These are phyloP conservation scores for Aspergillus hiratsukae DNA, from an alignment of 2,329 filamentous ascomycete genomes.

Conservation along the genomic window DNA sequence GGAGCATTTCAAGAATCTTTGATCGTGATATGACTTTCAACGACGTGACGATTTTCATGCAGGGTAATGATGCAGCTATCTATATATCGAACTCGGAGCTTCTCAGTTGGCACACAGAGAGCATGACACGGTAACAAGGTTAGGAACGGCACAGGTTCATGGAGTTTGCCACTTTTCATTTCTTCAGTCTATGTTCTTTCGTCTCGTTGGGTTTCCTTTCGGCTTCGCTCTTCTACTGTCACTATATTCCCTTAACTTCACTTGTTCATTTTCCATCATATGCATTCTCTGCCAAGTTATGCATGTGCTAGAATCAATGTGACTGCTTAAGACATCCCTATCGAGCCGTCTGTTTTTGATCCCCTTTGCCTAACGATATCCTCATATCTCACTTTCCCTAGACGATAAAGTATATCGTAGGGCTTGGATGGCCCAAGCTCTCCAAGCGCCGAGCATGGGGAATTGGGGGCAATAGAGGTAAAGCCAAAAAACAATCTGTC, in stretches of 20 bases:
- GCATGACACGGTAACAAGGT: not conserved
- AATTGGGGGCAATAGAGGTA: not conserved
- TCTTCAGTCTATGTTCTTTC: not conserved
- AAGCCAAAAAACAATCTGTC: not conserved
- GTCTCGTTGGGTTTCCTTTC: not conserved
- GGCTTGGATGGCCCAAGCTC: not conserved
- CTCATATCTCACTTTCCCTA: not conserved
- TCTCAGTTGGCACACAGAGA: not conserved
- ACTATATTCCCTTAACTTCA: not conserved
- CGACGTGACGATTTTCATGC: conserved; percentile 29
- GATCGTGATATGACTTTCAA: conserved; percentile 25
- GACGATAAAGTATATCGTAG: not conserved
- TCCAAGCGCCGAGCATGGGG: not conserved
- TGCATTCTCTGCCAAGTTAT: not conserved
- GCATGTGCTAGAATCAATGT: not conserved
- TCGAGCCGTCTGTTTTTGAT: not conserved
- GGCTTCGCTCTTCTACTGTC: not conserved
- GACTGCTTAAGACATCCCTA: not conserved
- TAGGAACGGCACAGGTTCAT: not conserved
- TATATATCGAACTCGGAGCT: not conserved
- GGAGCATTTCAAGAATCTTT: conserved; percentile 68
- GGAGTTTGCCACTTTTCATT: not conserved
- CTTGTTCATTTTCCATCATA: not conserved
- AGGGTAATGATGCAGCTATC: conserved; percentile 16
- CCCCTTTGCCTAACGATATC: not conserved